Evolutionary conservation across 2,329 filamentous ascomycete genomes (phyloP), one percentile per base, ranked within the genome.

Genomic region (Trichoderma endophyticum): DNA sequence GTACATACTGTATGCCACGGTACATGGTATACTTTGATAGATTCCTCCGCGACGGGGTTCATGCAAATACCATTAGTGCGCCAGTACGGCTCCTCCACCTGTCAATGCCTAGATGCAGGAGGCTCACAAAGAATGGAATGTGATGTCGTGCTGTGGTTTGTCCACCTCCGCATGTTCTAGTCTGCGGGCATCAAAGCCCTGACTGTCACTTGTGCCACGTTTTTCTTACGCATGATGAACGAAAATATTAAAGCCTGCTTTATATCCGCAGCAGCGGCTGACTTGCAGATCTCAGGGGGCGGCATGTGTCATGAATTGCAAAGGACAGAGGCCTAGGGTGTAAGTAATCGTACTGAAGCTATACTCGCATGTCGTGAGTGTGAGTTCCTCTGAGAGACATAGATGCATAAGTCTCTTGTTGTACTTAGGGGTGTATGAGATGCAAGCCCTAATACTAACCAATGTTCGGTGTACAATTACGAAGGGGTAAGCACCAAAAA

Each of bases 121-220:
- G 28, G 36, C 39, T 26, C 15, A 26, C 26, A 36, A 30, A 62
- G 34, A 59, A 54, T 24, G 57, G 57, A 70, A 51, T 61, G 43
- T 62, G 36, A 70, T 70, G 66, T 28, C 66, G 66, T 62, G 66
- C 66, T 34, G 66, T 51, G 66, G 30, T 62, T 36, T 70, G 39
- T n/a, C 39, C 34, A 26, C 26, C 56, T 70, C 66, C 57, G 36
- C 66, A 36, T 36, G 32, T 62, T 26, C 34, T 62, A 30, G 63
- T 28, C 26, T 30, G 48, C 28, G 57, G 57, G 39, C 21, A 54
- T 43, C 28, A 32, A 26, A 57, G 51, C 34, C 64, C 64, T 67
- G 64, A 26, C 64, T 59, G 57, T 62, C 39, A 62, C 57, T 70
- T 70, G 66, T 62, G 66, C 66, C 66, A 70, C 66, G 66, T 70